Evolutionary conservation across 495 filamentous ascomycete species (phyloP).

Genomic region (Xylaria telfairii): DNA sequence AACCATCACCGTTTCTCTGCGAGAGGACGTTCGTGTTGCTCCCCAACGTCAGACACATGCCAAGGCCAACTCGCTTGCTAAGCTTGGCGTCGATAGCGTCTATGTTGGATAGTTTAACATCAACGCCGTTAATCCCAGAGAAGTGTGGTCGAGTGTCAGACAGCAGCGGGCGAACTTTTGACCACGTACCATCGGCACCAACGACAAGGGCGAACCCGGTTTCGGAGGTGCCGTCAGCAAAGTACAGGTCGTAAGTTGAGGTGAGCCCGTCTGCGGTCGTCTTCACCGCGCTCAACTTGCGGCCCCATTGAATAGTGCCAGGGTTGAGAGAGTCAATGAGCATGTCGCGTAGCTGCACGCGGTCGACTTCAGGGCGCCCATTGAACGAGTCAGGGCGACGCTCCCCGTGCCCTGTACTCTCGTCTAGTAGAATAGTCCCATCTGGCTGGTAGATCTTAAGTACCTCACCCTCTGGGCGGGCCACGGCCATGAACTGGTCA

Average conservation of each 20-base stretch:
- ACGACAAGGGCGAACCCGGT: background rate
- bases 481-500: constrained; percentile 9
- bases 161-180: constrained; percentile 8
- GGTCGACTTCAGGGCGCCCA: constrained; percentile 13
- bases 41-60: too few relatives aligned
- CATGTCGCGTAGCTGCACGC: constrained; percentile 8
- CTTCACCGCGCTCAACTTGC: constrained; percentile 6
- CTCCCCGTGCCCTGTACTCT: background rate
- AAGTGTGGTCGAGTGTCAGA: too few relatives aligned
- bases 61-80: too few relatives aligned
- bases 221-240: constrained; percentile 1
- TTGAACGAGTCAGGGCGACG: constrained; percentile 9
- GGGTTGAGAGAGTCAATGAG: constrained; percentile 8
- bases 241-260: background rate
- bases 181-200: constrained; percentile 3
- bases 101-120: too few relatives aligned
- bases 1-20: too few relatives aligned
- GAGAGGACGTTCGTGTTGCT: too few relatives aligned
- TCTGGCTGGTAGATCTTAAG: constrained; percentile 12
- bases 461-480: constrained; percentile 17
- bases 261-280: background rate
- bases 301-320: constrained; percentile 10
- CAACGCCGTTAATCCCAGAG: too few relatives aligned
- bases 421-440: constrained; percentile 2
- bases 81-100: too few relatives aligned